Evolutionary conservation across 352 stramenopile genomes (phyloP), one percentile per base, ranked within the genome.

Genomic region (Globisporangium iwayamae): DNA sequence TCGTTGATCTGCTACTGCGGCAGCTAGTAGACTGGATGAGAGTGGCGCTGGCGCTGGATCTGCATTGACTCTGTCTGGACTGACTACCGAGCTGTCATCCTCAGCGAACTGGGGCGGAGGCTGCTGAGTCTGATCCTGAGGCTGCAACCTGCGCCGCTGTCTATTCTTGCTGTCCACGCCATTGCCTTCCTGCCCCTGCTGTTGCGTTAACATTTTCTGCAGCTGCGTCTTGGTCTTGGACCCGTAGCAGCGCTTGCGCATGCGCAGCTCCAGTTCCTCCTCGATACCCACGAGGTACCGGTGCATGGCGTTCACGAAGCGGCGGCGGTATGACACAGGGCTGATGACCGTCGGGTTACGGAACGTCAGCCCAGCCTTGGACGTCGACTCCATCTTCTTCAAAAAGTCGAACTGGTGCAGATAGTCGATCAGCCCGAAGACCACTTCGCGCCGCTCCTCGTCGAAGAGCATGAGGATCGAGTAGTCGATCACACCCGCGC

Each of bases 341-440:
- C 83, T 92, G 68, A 96, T 90, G 30, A 96, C 86, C 0, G 87
- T 96, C 64, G 87, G 87, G 43, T 92, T 83, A 6, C 85, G 83
- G 67, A 94, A 94, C 16, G 78, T 93, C 62, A 94, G 71, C 34
- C 81, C 90, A 0, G 85, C 85, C 60, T 96, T 96, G 1, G 87
- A 93, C 2, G 85, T 93, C 20, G 87, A 96, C 67, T 96, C 87
- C 79, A 96, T 93, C 57, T 93, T 93, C 65, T 96, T 96, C 18
- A 96, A 62, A 60, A 96, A 92, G 63, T 96, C 87, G 57, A 92
- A 96, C 53, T 96, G 87, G 56, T 96, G 87, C 58, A 96, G 62
- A 54, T 94, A 96, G 61, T 96, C 87, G 60, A 96, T 96, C 14
- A 96, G 67, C 1, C 83, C 83, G 11, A 92, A 79, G 18, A 91